A percentile compares a stretch with the other conserved stretches of the same genome.
Conservation (phyloP, 805 yeast genomes). For the Candida rishiriensis region DNA sequence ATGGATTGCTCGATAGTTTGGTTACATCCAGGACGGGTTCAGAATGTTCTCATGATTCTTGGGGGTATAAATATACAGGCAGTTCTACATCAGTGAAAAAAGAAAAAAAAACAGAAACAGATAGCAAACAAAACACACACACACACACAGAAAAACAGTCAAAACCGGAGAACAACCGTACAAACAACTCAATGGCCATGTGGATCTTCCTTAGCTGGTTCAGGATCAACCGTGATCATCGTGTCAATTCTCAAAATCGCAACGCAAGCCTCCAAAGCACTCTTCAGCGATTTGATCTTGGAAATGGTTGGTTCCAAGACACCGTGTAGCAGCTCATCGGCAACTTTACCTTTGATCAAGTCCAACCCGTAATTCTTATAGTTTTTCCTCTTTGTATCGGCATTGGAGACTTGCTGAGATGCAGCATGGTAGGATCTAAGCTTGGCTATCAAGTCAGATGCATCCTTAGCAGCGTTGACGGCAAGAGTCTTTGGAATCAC, state of each 20-base stretch:
- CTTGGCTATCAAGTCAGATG: slow-evolving; percentile 91
- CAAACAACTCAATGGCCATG: slow-evolving; percentile 62
- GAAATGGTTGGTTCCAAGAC: slow-evolving; percentile 94
- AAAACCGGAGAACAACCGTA: too few species aligned
- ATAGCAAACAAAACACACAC: too few species aligned
- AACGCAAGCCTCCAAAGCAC: slow-evolving; percentile 97
- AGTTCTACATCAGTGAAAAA: too few species aligned
- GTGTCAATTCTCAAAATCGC: slow-evolving; percentile 97
- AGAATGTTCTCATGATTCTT: too few species aligned
- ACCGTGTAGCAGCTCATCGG: slow-evolving; percentile 78
- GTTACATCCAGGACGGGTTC: too few species aligned
- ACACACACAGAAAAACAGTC: too few species aligned
- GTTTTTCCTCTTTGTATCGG: slow-evolving; percentile 79
- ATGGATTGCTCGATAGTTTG: too few species aligned
- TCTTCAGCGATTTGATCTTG: slow-evolving; percentile 86
- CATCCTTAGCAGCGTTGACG: slow-evolving; percentile 95
- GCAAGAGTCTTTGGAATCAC: slow-evolving; percentile 96
- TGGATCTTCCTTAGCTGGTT: slow-evolving; percentile 85
- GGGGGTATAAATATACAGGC: too few species aligned
- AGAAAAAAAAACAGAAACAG: too few species aligned
- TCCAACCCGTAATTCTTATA: slow-evolving; percentile 93
- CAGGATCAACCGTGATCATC: slow-evolving; percentile 96
- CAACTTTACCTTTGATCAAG: slow-evolving; percentile 84
- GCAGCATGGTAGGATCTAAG: slow-evolving; percentile 96
- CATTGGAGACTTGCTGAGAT: slow-evolving; percentile 76